phyloP scores from a whole-genome alignment of 768 basidiomycete species.

The Strobilomyces dryophilus region DNA sequence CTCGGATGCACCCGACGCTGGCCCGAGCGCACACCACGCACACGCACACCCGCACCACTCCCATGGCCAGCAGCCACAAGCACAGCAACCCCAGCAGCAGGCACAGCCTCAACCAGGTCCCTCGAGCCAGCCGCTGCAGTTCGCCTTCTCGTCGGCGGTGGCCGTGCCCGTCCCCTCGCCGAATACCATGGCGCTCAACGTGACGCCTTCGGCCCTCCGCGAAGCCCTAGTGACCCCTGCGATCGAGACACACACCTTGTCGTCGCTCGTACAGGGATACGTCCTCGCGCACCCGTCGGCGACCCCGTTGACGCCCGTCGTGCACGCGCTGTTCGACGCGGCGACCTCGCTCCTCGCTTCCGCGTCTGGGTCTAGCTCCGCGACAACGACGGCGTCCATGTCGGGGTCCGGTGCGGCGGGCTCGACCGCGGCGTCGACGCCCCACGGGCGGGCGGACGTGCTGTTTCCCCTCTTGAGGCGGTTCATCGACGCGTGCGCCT shows the following conservation, averaged over 20 bases:
- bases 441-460: conserved; percentile 8
- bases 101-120: neutral
- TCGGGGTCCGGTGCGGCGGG: conserved; percentile 32
- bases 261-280: conserved; percentile 51
- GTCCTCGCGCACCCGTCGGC: conserved; percentile 45
- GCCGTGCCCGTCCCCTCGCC: conserved; percentile 28
- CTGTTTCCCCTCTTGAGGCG: conserved; percentile 36
- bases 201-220: conserved; percentile 27
- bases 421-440: conserved; percentile 8
- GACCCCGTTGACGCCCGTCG: conserved; percentile 46
- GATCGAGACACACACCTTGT: conserved; percentile 45
- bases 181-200: conserved; percentile 24
- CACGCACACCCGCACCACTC: conserved; percentile 19
- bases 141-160: conserved; percentile 32
- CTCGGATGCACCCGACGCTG: conserved; percentile 19
- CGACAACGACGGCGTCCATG: conserved; percentile 24
- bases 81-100: neutral
- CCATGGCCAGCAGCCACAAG: neutral
- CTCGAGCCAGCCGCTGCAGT: conserved; percentile 38
- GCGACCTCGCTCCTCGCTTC: conserved; percentile 23
- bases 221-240: conserved; percentile 33
- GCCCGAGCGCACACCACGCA: conserved; percentile 33
- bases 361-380: conserved; percentile 23
- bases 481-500: conserved; percentile 48
- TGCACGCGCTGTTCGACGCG: conserved; percentile 55